phyloP scores from a whole-genome alignment of 2,329 filamentous ascomycete genomes.

The Botrytis fragariae region DNA sequence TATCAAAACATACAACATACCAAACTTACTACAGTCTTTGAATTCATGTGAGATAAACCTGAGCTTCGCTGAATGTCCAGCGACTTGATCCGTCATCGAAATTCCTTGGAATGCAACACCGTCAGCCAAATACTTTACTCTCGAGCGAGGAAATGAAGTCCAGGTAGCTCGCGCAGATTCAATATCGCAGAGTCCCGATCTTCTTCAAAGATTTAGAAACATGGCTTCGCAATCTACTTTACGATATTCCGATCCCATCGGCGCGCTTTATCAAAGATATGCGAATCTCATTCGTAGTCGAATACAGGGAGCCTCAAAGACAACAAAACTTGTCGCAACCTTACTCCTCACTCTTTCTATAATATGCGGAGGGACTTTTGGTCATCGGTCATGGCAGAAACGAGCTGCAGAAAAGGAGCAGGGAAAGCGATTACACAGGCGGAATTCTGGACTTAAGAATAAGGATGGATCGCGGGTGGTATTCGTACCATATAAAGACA shows the following conservation, averaged over 20 bases:
- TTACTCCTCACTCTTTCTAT: slow-evolving; percentile 75
- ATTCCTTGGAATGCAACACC: slow-evolving; percentile 16
- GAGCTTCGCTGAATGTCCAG: slow-evolving; percentile 12
- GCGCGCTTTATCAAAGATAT: slow-evolving; percentile 62
- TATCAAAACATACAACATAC: neutral
- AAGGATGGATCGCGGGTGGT: slow-evolving; percentile 95
- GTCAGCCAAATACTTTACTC: neutral
- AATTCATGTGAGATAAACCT: slow-evolving; percentile 5
- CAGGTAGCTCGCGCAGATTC: slow-evolving; percentile 7
- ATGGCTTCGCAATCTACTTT: slow-evolving; percentile 93
- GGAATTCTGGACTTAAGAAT: slow-evolving; percentile 88
- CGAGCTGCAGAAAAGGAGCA: slow-evolving; percentile 76
- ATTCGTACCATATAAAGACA: slow-evolving; percentile 87
- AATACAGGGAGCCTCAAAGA: slow-evolving; percentile 64
- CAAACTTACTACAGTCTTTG: neutral
- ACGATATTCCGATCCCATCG: slow-evolving; percentile 66
- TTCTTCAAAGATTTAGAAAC: neutral
- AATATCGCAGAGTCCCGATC: neutral
- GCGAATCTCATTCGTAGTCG: slow-evolving; percentile 50
- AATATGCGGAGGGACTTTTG: slow-evolving; percentile 73
- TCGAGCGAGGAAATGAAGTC: slow-evolving; percentile 16
- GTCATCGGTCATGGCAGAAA: slow-evolving; percentile 72
- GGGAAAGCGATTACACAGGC: slow-evolving; percentile 75
- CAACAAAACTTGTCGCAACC: slow-evolving; percentile 71
- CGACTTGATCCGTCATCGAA: neutral